Percentiles rank a stretch among this genome's conserved stretches.
phyloP scores from a whole-genome alignment of 1,139 yeast species.

The Pichia sp. region DNA sequence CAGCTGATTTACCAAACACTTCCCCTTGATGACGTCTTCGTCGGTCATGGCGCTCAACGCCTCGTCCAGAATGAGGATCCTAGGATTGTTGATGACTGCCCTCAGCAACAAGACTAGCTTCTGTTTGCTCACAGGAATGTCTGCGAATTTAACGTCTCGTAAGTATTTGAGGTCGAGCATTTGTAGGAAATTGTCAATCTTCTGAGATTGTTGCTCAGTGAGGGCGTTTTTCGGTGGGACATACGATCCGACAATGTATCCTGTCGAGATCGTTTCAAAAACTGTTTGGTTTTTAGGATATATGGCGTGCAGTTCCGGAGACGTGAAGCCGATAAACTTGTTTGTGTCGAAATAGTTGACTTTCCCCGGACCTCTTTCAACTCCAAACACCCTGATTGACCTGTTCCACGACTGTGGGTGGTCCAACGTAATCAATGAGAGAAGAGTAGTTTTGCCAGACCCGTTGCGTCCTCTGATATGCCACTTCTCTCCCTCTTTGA shows the following conservation, averaged over 20 bases:
- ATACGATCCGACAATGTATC: slow-evolving; percentile 63
- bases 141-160: slow-evolving; percentile 43
- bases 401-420: slow-evolving; percentile 96
- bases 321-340: slow-evolving; percentile 73
- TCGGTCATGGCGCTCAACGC: slow-evolving; percentile 91
- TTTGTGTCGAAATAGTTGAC: slow-evolving; percentile 77
- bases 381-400: slow-evolving; percentile 60
- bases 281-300: slow-evolving; percentile 61
- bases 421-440: slow-evolving; percentile 84
- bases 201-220: slow-evolving; percentile 33
- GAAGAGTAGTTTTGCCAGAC: slow-evolving; percentile 83
- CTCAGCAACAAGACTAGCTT: slow-evolving; percentile 73
- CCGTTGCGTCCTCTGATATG: slow-evolving; percentile 89
- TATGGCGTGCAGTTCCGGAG: slow-evolving; percentile 88
- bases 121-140: slow-evolving; percentile 68
- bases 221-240: slow-evolving; percentile 38
- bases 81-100: slow-evolving; percentile 73
- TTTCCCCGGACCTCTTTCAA: slow-evolving; percentile 69
- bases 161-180: slow-evolving; percentile 35
- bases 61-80: slow-evolving; percentile 78
- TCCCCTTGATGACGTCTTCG: slow-evolving; percentile 60
- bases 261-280: slow-evolving; percentile 64
- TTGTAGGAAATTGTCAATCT: slow-evolving; percentile 35
- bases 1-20: slow-evolving; percentile 56
- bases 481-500: slow-evolving; percentile 76